Conservation (phyloP, 2,329 filamentous ascomycete species). For the Venturia effusa region DNA sequence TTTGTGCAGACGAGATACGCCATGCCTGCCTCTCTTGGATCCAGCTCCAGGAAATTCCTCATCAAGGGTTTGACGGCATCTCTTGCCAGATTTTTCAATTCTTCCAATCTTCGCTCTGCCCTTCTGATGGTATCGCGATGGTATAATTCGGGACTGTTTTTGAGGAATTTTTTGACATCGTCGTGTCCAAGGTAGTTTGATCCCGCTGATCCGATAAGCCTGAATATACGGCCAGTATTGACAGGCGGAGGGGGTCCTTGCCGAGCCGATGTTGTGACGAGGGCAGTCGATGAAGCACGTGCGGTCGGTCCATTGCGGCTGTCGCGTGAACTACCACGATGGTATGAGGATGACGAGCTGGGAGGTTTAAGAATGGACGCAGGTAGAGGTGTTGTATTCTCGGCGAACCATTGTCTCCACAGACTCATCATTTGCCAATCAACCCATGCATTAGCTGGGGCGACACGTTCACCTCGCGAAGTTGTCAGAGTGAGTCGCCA, state of each 20-base stretch:
- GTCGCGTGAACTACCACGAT: conserved; percentile 8
- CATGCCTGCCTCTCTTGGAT: conserved; percentile 44
- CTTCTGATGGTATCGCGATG: conserved; percentile 73
- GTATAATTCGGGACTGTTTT: conserved; percentile 71
- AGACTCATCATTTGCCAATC: conserved; percentile 83
- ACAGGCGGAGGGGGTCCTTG: conserved; percentile 16
- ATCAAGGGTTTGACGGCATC: conserved; percentile 79
- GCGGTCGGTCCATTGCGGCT: conserved; percentile 3
- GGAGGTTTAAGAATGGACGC: conserved; percentile 38
- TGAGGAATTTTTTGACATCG: conserved; percentile 83
- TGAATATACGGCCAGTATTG: conserved; percentile 63
- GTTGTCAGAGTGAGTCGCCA: conserved; percentile 74
- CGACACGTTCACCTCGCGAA: conserved; percentile 69
- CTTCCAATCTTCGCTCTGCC: conserved; percentile 80
- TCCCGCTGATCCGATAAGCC: conserved; percentile 57
- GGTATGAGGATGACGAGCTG: conserved; percentile 15
- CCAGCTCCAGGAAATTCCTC: conserved; percentile 73
- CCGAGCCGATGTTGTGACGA: not conserved
- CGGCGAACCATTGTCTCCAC: conserved; percentile 87
- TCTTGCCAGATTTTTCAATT: conserved; percentile 73
- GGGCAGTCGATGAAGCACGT: conserved; percentile 6
- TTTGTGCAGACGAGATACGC: conserved; percentile 56
- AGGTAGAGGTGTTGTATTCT: conserved; percentile 69
- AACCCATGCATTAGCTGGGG: conserved; percentile 66
- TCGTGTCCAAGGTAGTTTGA: conserved; percentile 67